phyloP scores from a whole-genome alignment of 192 early-diverging fungal species.

The Phycomyces nitens region DNA sequence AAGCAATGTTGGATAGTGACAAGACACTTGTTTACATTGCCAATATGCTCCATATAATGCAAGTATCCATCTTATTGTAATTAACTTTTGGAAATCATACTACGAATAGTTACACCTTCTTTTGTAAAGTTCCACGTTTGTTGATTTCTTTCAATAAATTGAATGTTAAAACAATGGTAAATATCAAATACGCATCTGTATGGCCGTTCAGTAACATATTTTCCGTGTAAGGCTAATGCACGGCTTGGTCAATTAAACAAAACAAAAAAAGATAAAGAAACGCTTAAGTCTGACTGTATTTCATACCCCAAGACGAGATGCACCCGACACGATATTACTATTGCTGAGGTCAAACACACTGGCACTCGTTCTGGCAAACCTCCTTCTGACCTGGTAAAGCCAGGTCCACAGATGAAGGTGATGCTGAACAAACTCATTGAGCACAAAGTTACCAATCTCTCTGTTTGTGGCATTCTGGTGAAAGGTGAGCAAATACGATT shows the following conservation, averaged over 20 bases:
- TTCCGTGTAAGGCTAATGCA: neutral
- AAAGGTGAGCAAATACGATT: conserved; percentile 1
- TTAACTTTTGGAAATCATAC: neutral
- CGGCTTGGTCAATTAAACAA: neutral
- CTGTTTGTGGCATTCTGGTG: neutral
- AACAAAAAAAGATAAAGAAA: neutral
- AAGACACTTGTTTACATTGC: conserved; percentile 4
- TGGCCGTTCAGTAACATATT: conserved; percentile 3
- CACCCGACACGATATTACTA: neutral
- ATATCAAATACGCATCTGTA: conserved; percentile 3
- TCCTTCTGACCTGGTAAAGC: neutral
- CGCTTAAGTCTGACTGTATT: conserved; percentile 6
- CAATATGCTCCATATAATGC: conserved; percentile 9
- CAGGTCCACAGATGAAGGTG: conserved; percentile 5
- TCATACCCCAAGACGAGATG: neutral
- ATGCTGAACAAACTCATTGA: conserved; percentile 3
- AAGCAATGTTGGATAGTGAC: neutral
- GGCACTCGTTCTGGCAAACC: neutral
- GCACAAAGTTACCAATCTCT: neutral
- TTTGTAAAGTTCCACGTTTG: conserved; percentile 7
- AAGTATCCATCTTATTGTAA: conserved; percentile 4
- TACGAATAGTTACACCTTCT: conserved; percentile 8
- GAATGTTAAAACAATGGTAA: conserved; percentile 11
- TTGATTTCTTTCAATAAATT: conserved; percentile 3
- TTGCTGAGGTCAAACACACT: neutral